Percentiles rank a stretch among this genome's conserved stretches.
These are phyloP conservation scores for Larix kaempferi DNA, from an alignment of 75 land plant genomes.

Conservation along the genomic window DNA sequence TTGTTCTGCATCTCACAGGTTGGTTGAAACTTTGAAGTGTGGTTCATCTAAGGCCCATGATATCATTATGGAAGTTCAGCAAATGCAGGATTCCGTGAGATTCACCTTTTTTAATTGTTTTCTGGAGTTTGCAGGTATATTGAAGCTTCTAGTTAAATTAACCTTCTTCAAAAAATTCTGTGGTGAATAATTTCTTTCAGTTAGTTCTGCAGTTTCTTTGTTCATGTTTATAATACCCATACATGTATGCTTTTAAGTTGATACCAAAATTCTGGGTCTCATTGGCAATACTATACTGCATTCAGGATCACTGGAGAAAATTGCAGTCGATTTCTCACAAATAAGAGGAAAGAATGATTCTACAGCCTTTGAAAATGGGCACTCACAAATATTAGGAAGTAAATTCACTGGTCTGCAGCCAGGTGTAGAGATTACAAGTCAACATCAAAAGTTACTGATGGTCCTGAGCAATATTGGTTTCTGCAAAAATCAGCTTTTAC, in stretches of 20 bases:
- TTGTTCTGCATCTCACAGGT: slow-evolving; percentile 39
- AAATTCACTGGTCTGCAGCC: slow-evolving; percentile 52
- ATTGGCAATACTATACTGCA: not conserved
- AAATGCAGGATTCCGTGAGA: slow-evolving; percentile 76
- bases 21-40: slow-evolving; percentile 63
- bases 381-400: slow-evolving; percentile 19
- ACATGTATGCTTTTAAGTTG: not conserved
- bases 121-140: slow-evolving; percentile 75
- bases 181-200: not conserved
- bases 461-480: slow-evolving; percentile 92
- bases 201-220: not conserved
- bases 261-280: not conserved
- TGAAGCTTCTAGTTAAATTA: not conserved
- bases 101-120: slow-evolving; percentile 81
- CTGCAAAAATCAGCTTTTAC: slow-evolving; percentile 74
- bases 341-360: slow-evolving; percentile 33
- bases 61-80: slow-evolving; percentile 56
- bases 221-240: not conserved
- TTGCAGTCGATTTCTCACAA: slow-evolving; percentile 51
- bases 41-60: slow-evolving; percentile 56
- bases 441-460: slow-evolving; percentile 76
- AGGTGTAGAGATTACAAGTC: slow-evolving; percentile 49
- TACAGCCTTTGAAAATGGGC: slow-evolving; percentile 48
- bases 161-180: not conserved
- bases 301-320: slow-evolving; percentile 69